Evolutionary conservation across 306 rosid genomes (phyloP).

Genomic region (Carpinus viminea): DNA sequence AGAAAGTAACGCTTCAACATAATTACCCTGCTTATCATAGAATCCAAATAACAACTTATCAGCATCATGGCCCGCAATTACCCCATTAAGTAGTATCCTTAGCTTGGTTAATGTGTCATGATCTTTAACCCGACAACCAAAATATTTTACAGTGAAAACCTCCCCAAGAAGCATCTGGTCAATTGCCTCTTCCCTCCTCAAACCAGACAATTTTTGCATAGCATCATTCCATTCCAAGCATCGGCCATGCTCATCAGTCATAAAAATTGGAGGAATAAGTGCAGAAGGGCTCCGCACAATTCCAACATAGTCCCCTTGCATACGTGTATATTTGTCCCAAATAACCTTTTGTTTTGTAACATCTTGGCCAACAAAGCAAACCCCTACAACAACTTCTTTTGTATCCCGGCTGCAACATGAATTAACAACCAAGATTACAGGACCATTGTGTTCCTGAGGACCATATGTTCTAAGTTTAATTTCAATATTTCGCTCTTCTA

Average conservation of each 20-base stretch:
- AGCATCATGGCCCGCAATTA: constrained; percentile 33
- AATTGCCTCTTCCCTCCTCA: constrained; percentile 40
- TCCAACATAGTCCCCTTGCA: constrained; percentile 50
- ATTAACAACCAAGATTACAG: constrained; percentile 41
- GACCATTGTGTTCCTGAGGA: constrained; percentile 23
- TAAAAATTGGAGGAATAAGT: constrained; percentile 49
- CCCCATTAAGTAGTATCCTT: constrained; percentile 34
- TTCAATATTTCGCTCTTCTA: constrained; percentile 41
- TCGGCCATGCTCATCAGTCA: constrained; percentile 40
- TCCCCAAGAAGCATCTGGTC: constrained; percentile 44
- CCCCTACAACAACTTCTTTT: constrained; percentile 40
- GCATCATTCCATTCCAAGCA: constrained; percentile 52
- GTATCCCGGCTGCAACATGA: constrained; percentile 47
- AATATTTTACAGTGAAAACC: constrained; percentile 36
- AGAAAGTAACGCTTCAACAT: constrained; percentile 41
- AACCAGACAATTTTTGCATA: constrained; percentile 45
- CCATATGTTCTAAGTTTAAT: constrained; percentile 43
- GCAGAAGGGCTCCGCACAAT: constrained; percentile 45
- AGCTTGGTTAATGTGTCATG: constrained; percentile 42
- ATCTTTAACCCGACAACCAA: constrained; percentile 46
- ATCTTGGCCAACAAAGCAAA: constrained; percentile 45
- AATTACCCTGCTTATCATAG: constrained; percentile 33
- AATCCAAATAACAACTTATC: constrained; percentile 42
- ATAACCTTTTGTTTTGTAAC: constrained; percentile 36
- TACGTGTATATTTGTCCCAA: constrained; percentile 42